Conservation (phyloP, 352 stramenopile genomes). For the Phytopythium ostracodes region DNA sequence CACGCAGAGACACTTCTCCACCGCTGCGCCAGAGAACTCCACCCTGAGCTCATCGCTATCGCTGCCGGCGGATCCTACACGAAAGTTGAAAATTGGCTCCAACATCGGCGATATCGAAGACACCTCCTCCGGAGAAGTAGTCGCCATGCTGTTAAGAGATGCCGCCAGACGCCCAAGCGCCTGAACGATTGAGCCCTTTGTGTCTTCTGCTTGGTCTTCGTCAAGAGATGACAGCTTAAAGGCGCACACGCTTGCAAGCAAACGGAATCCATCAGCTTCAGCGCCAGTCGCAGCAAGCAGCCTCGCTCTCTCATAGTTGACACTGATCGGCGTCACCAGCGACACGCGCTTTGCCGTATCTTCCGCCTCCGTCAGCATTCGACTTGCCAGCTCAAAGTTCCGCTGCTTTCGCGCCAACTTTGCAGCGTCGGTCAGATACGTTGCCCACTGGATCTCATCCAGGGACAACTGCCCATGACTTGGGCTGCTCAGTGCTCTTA, state of each 20-base stretch:
- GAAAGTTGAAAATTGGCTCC: background rate
- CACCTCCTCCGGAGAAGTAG: background rate
- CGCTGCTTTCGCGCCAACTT: slow-evolving; percentile 47
- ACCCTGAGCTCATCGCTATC: background rate
- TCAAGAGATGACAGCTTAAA: background rate
- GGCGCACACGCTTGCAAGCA: slow-evolving; percentile 14
- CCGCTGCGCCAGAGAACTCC: slow-evolving; percentile 2
- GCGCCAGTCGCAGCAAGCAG: slow-evolving; percentile 33
- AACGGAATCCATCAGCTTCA: slow-evolving; percentile 19
- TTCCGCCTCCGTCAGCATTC: slow-evolving; percentile 29
- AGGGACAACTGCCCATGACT: background rate
- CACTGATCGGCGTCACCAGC: slow-evolving; percentile 3
- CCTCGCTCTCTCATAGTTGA: slow-evolving; percentile 33
- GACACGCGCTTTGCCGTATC: slow-evolving; percentile 1
- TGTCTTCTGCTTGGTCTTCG: background rate
- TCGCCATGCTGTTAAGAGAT: background rate
- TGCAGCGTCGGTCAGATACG: slow-evolving; percentile 29
- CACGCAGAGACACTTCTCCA: slow-evolving; percentile 25
- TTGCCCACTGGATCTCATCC: background rate
- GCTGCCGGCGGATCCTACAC: no score
- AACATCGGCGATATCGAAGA: background rate
- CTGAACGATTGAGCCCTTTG: slow-evolving; percentile 6
- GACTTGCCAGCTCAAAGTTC: slow-evolving; percentile 38
- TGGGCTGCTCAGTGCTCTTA: background rate
- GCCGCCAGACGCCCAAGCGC: slow-evolving; percentile 1